These are phyloP conservation scores for Cornus florida DNA, from an alignment of 148 eudicot species.

Conservation along the genomic window DNA sequence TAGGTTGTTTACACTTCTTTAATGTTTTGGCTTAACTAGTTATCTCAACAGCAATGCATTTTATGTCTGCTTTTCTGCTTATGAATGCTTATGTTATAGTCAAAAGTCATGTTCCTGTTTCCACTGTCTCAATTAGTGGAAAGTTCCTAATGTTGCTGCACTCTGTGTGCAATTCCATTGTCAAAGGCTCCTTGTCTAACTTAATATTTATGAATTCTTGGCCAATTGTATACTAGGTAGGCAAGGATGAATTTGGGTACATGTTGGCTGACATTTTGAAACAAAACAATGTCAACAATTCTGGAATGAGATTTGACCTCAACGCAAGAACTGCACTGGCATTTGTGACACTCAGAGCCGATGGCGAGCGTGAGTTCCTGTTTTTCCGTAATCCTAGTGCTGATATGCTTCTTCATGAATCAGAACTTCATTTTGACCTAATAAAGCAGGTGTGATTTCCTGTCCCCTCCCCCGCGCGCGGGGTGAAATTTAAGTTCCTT, in stretches of 20 bases:
- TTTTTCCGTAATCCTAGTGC: conserved; percentile 85
- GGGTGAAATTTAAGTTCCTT: not conserved
- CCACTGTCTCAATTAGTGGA: not conserved
- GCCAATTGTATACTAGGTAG: conserved; percentile 48
- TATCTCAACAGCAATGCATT: not conserved
- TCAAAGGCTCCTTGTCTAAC: not conserved
- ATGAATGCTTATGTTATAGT: not conserved
- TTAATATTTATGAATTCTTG: not conserved
- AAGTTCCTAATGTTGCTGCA: not conserved
- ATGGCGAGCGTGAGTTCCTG: conserved; percentile 89
- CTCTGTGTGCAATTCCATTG: not conserved
- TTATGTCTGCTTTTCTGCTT: not conserved
- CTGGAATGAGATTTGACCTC: conserved; percentile 77
- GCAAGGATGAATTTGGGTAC: conserved; percentile 83
- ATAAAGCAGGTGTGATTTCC: conserved; percentile 55
- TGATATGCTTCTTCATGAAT: conserved; percentile 71
- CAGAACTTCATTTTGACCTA: conserved; percentile 73
- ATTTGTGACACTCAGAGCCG: conserved; percentile 64
- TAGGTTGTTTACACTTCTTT: not conserved
- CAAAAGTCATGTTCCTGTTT: not conserved
- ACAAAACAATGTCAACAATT: conserved; percentile 68
- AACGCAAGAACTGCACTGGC: conserved; percentile 78
- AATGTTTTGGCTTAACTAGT: not conserved
- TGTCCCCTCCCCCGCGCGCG: not conserved
- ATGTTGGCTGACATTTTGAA: conserved; percentile 81